Percentiles rank a stretch among this genome's conserved stretches.
These are phyloP conservation scores for Pyrenophora tritici-repentis DNA, from an alignment of 2,329 filamentous ascomycete species.

Conservation along the genomic window DNA sequence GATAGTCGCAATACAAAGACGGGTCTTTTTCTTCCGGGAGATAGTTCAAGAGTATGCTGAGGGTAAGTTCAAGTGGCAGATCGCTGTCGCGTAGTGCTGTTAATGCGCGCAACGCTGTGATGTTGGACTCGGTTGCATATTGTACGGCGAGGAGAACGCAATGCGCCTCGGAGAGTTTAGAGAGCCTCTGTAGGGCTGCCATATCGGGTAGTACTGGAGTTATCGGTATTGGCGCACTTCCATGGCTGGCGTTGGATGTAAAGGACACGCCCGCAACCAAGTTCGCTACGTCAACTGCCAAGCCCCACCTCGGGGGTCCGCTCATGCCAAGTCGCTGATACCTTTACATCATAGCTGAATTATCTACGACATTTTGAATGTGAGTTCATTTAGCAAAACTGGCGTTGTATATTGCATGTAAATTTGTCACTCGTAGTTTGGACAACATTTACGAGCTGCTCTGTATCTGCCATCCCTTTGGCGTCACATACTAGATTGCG, in stretches of 20 bases:
- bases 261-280: slow-evolving; percentile 20
- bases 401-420: too few relatives aligned
- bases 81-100: slow-evolving; percentile 61
- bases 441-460: too few relatives aligned
- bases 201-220: slow-evolving; percentile 17
- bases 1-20: slow-evolving; percentile 63
- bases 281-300: slow-evolving; percentile 27
- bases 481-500: too few relatives aligned
- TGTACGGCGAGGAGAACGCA: slow-evolving; percentile 74
- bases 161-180: slow-evolving; percentile 66
- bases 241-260: slow-evolving; percentile 4
- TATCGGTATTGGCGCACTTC: not conserved
- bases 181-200: slow-evolving; percentile 34
- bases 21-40: slow-evolving; percentile 74
- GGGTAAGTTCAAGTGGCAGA: slow-evolving; percentile 66
- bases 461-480: too few relatives aligned
- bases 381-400: too few relatives aligned
- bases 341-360: too few relatives aligned
- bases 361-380: too few relatives aligned
- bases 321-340: not conserved
- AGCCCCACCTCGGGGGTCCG: slow-evolving; percentile 21
- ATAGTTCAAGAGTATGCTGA: slow-evolving; percentile 76
- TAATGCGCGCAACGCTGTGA: slow-evolving; percentile 65
- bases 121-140: slow-evolving; percentile 68
- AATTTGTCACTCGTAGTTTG: too few relatives aligned